Conservation (phyloP, 2,329 filamentous ascomycete genomes). For the Alternaria sp. region DNA sequence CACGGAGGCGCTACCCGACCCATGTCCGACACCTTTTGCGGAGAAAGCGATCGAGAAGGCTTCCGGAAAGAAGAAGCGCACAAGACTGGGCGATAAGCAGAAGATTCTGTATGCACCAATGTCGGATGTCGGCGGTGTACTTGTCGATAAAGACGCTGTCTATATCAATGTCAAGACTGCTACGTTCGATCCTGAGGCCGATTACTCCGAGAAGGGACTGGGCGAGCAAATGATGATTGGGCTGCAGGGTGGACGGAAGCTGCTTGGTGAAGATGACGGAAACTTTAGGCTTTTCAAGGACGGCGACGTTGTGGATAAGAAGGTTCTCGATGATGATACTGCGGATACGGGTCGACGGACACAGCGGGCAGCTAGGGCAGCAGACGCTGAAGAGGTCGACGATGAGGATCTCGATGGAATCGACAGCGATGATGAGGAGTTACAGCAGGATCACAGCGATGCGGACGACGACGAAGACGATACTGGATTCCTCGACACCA, state of each 20-base stretch:
- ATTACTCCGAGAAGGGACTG: constrained; percentile 78
- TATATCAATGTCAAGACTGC: constrained; percentile 79
- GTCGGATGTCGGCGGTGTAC: constrained; percentile 94
- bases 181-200: constrained; percentile 73
- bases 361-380: constrained; percentile 60
- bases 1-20: constrained; percentile 90
- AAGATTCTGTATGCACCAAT: constrained; percentile 96
- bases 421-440: constrained; percentile 64
- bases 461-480: constrained; percentile 64
- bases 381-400: constrained; percentile 59
- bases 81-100: constrained; percentile 91
- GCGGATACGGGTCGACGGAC: constrained; percentile 66
- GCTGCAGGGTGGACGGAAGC: constrained; percentile 79
- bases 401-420: constrained; percentile 60
- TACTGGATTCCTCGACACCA: constrained; percentile 52
- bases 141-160: constrained; percentile 96
- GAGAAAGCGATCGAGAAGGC: constrained; percentile 86
- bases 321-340: constrained; percentile 62
- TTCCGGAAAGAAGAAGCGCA: constrained; percentile 80
- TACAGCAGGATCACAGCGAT: constrained; percentile 55
- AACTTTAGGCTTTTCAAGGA: constrained; percentile 87
- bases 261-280: constrained; percentile 82
- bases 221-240: constrained; percentile 95
- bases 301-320: constrained; percentile 68
- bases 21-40: constrained; percentile 91